Evolutionary conservation across 73 alveolate species (phyloP).

Genomic region (Tetrahymena elliotti): DNA sequence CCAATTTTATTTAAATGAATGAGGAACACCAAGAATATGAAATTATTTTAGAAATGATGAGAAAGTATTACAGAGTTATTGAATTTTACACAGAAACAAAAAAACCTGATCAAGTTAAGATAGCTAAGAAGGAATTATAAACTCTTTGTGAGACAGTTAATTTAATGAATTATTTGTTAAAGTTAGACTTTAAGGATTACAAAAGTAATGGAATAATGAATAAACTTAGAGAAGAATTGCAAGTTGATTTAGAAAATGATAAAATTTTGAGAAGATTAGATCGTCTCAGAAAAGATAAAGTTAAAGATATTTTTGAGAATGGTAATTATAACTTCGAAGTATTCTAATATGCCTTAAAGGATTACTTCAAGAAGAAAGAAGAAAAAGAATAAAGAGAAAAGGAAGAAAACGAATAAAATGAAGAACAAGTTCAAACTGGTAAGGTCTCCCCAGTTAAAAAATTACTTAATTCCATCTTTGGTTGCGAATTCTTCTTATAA

Average conservation of each 20-base stretch:
- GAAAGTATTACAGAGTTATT: constrained; percentile 34
- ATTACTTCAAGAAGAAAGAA: constrained; percentile 37
- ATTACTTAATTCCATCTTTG: not conserved
- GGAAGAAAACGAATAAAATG: constrained; percentile 3
- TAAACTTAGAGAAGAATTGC: not conserved
- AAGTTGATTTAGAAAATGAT: constrained; percentile 7
- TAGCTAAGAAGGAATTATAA: constrained; percentile 34
- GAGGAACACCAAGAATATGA: constrained; percentile 43
- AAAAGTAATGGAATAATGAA: constrained; percentile 13
- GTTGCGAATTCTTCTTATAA: not conserved
- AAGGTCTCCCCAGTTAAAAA: not conserved
- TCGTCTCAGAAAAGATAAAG: constrained; percentile 21
- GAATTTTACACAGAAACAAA: constrained; percentile 42
- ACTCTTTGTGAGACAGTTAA: constrained; percentile 19
- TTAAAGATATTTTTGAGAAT: constrained; percentile 33
- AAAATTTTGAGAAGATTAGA: constrained; percentile 26
- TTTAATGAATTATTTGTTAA: constrained; percentile 10
- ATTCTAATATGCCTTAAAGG: constrained; percentile 39
- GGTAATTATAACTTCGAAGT: constrained; percentile 43
- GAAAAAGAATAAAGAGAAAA: constrained; percentile 42
- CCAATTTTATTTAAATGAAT: not conserved
- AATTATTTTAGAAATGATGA: constrained; percentile 38
- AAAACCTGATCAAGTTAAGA: constrained; percentile 24
- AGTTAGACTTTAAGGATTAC: constrained; percentile 22
- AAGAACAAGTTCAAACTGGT: not conserved